phyloP scores from a whole-genome alignment of 352 stramenopile species.

The Sclerospora graminicola region DNA sequence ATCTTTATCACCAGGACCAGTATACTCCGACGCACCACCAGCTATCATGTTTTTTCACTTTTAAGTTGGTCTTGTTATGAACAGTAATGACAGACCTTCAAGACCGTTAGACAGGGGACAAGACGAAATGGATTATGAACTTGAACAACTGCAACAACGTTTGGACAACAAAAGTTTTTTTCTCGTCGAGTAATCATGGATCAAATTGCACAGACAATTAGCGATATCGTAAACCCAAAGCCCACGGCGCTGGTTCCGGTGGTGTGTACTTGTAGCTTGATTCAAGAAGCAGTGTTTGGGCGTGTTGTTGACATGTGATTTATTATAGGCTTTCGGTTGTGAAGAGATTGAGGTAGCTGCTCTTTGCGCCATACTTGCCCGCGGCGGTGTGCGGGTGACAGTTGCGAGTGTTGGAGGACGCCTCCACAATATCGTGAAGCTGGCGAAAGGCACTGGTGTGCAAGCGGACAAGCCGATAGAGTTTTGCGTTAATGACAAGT shows the following conservation, averaged over 20 bases:
- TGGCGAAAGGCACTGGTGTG: conserved; percentile 39
- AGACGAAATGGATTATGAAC: conserved; percentile 15
- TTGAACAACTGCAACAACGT: conserved; percentile 7
- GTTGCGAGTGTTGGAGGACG: conserved; percentile 40
- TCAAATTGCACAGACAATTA: conserved; percentile 35
- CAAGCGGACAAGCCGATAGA: conserved; percentile 57
- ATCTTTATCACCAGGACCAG: conserved; percentile 13
- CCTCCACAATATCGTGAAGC: conserved; percentile 42
- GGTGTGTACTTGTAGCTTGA: conserved; percentile 24
- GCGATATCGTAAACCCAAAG: conserved; percentile 49
- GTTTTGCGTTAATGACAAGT: conserved; percentile 44
- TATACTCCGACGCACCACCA: conserved; percentile 14
- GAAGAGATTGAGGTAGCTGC: conserved; percentile 61
- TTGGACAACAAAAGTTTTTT: conserved; percentile 1
- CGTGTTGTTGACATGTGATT: not conserved
- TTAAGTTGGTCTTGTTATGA: conserved; percentile 8
- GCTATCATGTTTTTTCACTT: conserved; percentile 17
- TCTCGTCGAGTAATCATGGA: conserved; percentile 23
- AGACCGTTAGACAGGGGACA: conserved; percentile 13
- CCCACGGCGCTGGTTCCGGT: conserved; percentile 55
- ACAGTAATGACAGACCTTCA: conserved; percentile 10
- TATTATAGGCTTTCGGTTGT: conserved; percentile 29
- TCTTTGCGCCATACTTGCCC: conserved; percentile 39
- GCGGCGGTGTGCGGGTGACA: conserved; percentile 53
- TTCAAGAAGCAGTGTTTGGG: not conserved